Conservation (phyloP, 805 yeast species). For the Candida hungchunana region DNA sequence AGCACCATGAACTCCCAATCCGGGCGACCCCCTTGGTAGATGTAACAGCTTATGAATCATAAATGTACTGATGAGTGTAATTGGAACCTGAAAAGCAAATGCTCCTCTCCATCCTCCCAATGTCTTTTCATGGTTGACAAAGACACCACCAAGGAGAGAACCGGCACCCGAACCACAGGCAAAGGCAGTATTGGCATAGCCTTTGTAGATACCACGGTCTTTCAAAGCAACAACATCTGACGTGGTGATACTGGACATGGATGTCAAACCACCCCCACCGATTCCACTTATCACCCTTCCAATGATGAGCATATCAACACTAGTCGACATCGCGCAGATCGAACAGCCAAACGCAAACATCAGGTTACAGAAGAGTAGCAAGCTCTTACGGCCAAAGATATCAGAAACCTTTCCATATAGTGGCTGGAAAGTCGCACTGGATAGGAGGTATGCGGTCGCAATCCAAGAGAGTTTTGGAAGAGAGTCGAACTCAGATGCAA, state of each 20-base stretch:
- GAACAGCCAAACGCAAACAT: conserved; percentile 54
- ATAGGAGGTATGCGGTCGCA: conserved; percentile 63
- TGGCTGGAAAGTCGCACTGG: conserved; percentile 73
- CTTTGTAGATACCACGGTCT: conserved; percentile 78
- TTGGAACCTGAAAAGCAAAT: conserved; percentile 48
- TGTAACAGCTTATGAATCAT: conserved; percentile 33
- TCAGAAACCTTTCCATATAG: conserved; percentile 67
- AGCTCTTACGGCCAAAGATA: conserved; percentile 61
- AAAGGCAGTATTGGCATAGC: conserved; percentile 69
- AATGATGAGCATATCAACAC: conserved; percentile 43
- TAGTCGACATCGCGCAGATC: conserved; percentile 48
- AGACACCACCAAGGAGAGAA: conserved; percentile 57
- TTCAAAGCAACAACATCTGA: conserved; percentile 76
- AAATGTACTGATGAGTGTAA: conserved; percentile 42
- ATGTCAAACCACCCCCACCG: conserved; percentile 89
- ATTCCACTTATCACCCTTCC: conserved; percentile 74
- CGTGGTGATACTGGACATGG: conserved; percentile 68
- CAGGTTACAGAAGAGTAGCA: conserved; percentile 47
- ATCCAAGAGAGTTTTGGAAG: conserved; percentile 66
- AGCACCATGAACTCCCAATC: conserved; percentile 42
- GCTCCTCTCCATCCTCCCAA: conserved; percentile 48
- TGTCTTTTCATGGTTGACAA: conserved; percentile 32
- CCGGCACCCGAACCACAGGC: conserved; percentile 77
- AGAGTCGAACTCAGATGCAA: conserved; percentile 66
- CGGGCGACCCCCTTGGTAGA: conserved; percentile 49